Percentiles rank a stretch among this genome's conserved stretches.
phyloP scores from a whole-genome alignment of 805 yeast genomes.

The Torulaspora gathmanii region DNA sequence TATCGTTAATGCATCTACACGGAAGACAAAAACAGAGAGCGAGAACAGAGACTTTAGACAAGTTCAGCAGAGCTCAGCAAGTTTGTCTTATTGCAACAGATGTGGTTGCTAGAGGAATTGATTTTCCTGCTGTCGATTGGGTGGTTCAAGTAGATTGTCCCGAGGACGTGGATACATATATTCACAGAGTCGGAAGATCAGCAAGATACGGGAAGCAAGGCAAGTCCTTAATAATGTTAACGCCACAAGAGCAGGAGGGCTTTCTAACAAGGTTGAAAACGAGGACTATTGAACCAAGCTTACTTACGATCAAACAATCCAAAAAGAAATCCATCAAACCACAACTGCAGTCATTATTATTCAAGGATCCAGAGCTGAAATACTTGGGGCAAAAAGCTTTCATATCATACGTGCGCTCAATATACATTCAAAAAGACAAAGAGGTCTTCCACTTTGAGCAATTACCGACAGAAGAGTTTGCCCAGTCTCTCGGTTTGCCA shows the following conservation, averaged over 20 bases:
- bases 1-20: slow-evolving; percentile 75
- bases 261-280: slow-evolving; percentile 59
- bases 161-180: slow-evolving; percentile 82
- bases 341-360: slow-evolving; percentile 84
- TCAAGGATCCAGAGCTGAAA: slow-evolving; percentile 85
- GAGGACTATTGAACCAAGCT: slow-evolving; percentile 64
- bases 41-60: slow-evolving; percentile 72
- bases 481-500: slow-evolving; percentile 85
- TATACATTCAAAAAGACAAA: slow-evolving; percentile 82
- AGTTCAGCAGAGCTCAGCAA: slow-evolving; percentile 71
- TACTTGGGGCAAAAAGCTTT: slow-evolving; percentile 95
- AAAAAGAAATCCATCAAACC: slow-evolving; percentile 69
- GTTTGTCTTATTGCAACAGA: slow-evolving; percentile 87
- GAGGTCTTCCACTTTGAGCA: slow-evolving; percentile 74
- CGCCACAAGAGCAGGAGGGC: slow-evolving; percentile 78
- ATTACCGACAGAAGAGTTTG: slow-evolving; percentile 76
- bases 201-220: slow-evolving; percentile 86
- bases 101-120: slow-evolving; percentile 87
- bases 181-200: slow-evolving; percentile 85
- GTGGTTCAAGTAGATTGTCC: slow-evolving; percentile 91
- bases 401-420: slow-evolving; percentile 81
- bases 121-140: slow-evolving; percentile 92
- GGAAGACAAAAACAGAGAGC: slow-evolving; percentile 92
- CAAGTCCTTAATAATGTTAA: slow-evolving; percentile 71
- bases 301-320: slow-evolving; percentile 68